Evolutionary conservation across 2,329 filamentous ascomycete species (phyloP).

Genomic region (Ophiostoma quercus): DNA sequence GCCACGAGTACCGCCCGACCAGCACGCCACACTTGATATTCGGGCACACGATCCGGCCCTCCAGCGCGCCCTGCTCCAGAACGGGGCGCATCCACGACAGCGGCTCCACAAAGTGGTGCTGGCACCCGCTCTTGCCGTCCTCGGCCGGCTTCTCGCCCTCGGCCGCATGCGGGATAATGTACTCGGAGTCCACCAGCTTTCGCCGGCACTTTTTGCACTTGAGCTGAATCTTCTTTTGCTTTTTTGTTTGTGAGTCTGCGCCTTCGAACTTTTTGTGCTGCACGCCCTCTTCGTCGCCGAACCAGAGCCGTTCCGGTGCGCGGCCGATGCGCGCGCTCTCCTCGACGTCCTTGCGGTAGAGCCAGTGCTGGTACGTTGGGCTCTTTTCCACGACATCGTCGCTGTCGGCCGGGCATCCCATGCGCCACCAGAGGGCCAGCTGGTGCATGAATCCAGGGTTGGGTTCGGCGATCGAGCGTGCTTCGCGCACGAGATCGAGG

Average conservation of each 20-base stretch:
- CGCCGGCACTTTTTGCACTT: conserved; percentile 89
- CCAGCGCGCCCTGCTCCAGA: conserved; percentile 73
- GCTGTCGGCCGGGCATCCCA: conserved; percentile 67
- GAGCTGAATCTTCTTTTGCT: conserved; percentile 50
- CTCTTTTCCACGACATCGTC: conserved; percentile 54
- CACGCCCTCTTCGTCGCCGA: conserved; percentile 63
- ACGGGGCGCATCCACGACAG: conserved; percentile 89
- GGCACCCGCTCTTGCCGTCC: conserved; percentile 48
- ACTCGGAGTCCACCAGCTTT: conserved; percentile 51
- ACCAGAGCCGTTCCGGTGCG: conserved; percentile 76
- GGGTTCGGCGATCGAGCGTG: conserved; percentile 74
- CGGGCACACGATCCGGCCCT: conserved; percentile 80
- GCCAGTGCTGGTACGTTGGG: conserved; percentile 72
- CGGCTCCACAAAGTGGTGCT: conserved; percentile 86
- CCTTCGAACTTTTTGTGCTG: conserved; percentile 23
- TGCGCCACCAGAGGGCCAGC: conserved; percentile 77
- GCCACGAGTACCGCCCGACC: conserved; percentile 92
- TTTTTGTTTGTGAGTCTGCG: conserved; percentile 20
- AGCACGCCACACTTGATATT: conserved; percentile 71
- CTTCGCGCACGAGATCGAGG: conserved; percentile 62
- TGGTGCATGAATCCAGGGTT: conserved; percentile 91
- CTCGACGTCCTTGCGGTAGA: conserved; percentile 51
- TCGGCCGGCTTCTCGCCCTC: conserved; percentile 11
- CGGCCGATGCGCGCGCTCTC: conserved; percentile 63
- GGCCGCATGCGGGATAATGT: conserved; percentile 59